Base-by-base conservation (phyloP, 108 stramenopile species). In the Nannochloropsis oceanica region DNA sequence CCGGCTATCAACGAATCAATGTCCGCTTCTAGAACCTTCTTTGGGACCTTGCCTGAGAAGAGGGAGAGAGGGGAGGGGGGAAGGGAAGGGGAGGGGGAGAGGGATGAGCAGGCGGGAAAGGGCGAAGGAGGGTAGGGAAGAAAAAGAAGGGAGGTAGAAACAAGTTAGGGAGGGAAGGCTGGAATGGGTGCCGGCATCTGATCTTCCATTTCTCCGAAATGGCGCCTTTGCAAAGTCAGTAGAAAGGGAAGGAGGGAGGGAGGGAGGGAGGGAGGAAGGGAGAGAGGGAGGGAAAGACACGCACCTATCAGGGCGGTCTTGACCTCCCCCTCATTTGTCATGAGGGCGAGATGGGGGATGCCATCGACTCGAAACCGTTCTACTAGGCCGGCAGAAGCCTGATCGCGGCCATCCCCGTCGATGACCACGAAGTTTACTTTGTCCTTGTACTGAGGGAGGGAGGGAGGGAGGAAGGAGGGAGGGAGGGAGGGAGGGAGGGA, bases 301-400 rank as follows among this genome's bases (percentile, higher is more conserved):
- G 44, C 42, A 25, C 87, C 87, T n/a, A 87, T 79, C 22, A 87
- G 46, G 20, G 87, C 84, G 11, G 87, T 87, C 81, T 87, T 84
- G 22, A 88, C 88, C 26, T 88, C 88, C 20, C 84, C 84, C 11
- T 83, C 80, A 25, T 44, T 42, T 25, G 50, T 88, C 81, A 88
- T 46, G 84, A 88, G 84, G 10, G 88, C 88, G 82, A 88, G 43
- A 79, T 88, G 88, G 26, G 88, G 88, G 26, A 88, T 88, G 25
- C 88, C 88, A 43, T 88, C 88, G 26, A 88, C 88, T 5, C 82
- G 81, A 59, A 88, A 88, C 5, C 83, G 83, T 8, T 87, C 87
- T 18, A 87, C 87, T 84, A 84, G 44, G 25, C 24, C 81, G 13
- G 44, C 11, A 11, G 24, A 25, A 44, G 24, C 25, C 12, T 26